These are phyloP conservation scores for Nemania diffusa DNA, from an alignment of 2,329 filamentous ascomycete genomes.

Conservation along the genomic window DNA sequence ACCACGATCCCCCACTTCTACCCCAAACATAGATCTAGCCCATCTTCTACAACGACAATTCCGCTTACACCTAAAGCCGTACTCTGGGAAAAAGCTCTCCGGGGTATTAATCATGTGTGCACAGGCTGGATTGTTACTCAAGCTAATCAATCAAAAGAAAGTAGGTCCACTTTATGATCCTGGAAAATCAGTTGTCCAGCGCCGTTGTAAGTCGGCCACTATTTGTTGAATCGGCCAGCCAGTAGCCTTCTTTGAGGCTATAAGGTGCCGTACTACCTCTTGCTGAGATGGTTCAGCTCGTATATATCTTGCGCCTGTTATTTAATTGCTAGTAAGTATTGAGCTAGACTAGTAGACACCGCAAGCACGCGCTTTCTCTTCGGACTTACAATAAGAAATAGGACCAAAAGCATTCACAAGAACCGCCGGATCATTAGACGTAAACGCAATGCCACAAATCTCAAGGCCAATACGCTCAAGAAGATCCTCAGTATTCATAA, in stretches of 20 bases:
- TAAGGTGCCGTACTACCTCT: constrained; percentile 49
- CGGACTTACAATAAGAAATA: constrained; percentile 56
- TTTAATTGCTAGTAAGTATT: constrained; percentile 15
- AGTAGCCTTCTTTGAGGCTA: constrained; percentile 50
- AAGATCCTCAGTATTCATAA: constrained; percentile 39
- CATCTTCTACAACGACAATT: neutral
- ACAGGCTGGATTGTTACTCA: neutral
- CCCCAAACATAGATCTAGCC: neutral
- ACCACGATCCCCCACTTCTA: constrained; percentile 21
- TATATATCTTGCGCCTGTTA: constrained; percentile 50
- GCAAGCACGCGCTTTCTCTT: neutral
- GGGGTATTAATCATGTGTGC: neutral
- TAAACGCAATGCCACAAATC: constrained; percentile 58
- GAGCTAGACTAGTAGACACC: neutral
- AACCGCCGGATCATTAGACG: constrained; percentile 55
- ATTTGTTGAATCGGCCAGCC: constrained; percentile 55
- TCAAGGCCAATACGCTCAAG: constrained; percentile 51
- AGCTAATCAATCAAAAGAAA: neutral
- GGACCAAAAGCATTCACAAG: constrained; percentile 61
- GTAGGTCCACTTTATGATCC: neutral
- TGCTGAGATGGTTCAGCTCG: constrained; percentile 42
- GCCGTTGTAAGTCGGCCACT: constrained; percentile 45
- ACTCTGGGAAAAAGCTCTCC: neutral
- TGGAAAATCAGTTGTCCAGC: constrained; percentile 39
- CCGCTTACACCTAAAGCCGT: neutral